phyloP scores from a whole-genome alignment of 768 basidiomycete genomes.

The Boletus subparvulus region DNA sequence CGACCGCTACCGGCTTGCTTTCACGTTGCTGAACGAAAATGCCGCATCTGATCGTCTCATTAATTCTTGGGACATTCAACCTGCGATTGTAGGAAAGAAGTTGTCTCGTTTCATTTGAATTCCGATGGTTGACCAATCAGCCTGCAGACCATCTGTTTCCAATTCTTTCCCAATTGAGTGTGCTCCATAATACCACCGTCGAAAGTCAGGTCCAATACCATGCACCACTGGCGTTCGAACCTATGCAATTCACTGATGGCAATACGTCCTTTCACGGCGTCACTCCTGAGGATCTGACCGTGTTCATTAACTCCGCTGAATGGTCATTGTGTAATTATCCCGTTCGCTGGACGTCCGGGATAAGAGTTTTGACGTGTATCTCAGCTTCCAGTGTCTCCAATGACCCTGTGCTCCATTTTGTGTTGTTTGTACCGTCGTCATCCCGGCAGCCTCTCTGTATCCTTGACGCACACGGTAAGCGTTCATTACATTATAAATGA shows the following conservation, averaged over 20 bases:
- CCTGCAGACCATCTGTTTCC: constrained; percentile 68
- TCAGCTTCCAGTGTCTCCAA: constrained; percentile 89
- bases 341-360: constrained; percentile 13
- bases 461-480: constrained; percentile 50
- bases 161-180: constrained; percentile 53
- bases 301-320: constrained; percentile 94
- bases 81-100: constrained; percentile 63
- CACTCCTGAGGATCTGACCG: constrained; percentile 79
- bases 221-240: constrained; percentile 83
- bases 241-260: constrained; percentile 36
- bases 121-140: constrained; percentile 15
- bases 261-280: constrained; percentile 52
- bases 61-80: constrained; percentile 70
- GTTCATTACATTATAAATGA: constrained; percentile 6
- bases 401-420: constrained; percentile 91
- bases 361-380: constrained; percentile 2
- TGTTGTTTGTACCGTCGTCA: constrained; percentile 81
- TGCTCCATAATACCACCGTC: constrained; percentile 86
- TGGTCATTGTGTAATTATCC: constrained; percentile 79
- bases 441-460: constrained; percentile 70
- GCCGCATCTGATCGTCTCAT: constrained; percentile 61
- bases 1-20: constrained; percentile 81
- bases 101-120: constrained; percentile 18
- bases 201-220: constrained; percentile 95
- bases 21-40: constrained; percentile 91